phyloP scores from a whole-genome alignment of 2,329 filamentous ascomycete genomes.

The Fusarium beomiforme region DNA sequence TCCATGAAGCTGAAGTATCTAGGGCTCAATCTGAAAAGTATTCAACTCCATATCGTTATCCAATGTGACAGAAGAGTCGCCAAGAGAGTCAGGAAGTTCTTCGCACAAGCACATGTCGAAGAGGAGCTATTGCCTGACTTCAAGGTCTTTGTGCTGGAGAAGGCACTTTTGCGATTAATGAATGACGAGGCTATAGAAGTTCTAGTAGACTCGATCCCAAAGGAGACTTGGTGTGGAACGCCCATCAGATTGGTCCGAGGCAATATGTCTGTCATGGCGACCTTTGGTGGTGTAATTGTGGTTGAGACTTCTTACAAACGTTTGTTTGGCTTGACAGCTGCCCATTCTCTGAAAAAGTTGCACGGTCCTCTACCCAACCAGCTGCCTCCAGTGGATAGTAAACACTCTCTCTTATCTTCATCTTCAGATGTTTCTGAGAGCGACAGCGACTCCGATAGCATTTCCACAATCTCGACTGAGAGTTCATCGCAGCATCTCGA shows the following conservation, averaged over 20 bases:
- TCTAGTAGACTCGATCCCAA: fast-evolving
- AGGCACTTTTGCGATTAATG: neutral
- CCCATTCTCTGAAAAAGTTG: neutral
- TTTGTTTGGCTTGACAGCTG: neutral
- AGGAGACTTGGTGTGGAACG: neutral
- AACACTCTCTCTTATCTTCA: fast-evolving
- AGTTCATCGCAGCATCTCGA: neutral
- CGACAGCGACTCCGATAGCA: neutral
- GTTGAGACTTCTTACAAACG: neutral
- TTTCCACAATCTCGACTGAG: neutral
- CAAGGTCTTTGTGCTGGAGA: neutral
- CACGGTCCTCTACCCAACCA: fast-evolving
- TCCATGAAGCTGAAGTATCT: neutral
- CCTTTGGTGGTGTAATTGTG: neutral
- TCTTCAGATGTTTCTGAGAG: neutral
- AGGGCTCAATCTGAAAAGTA: neutral
- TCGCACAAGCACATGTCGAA: neutral
- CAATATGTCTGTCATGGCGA: neutral
- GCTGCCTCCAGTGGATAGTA: fast-evolving
- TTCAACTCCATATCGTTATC: neutral
- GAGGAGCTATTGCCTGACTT: neutral
- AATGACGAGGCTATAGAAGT: fast-evolving
- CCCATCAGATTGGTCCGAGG: neutral
- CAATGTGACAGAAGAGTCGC: neutral
- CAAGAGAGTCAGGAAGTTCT: neutral